Evolutionary conservation across 2,329 filamentous ascomycete genomes (phyloP).

Genomic region (Fusarium pininemorale): DNA sequence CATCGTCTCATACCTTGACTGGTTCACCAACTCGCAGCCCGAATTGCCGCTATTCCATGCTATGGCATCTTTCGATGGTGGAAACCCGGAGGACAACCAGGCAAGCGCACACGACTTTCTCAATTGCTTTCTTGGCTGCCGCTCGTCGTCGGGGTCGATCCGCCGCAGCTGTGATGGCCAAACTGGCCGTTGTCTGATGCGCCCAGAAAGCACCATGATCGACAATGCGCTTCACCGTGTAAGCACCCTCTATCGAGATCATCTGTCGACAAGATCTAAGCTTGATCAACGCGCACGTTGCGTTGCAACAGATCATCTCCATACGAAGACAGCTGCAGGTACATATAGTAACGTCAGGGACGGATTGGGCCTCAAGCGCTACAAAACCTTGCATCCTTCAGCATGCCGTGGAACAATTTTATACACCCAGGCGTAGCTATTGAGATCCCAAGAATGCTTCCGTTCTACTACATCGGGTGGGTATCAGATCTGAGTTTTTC

Average conservation of each 20-base stretch:
- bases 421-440: not conserved
- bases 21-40: not conserved
- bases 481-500: too few species aligned
- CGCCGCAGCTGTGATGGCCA: not conserved
- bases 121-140: not conserved
- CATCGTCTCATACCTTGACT: not conserved
- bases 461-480: too few species aligned
- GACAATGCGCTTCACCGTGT: not conserved
- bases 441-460: too few species aligned
- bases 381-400: not conserved
- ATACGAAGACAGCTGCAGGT: not conserved
- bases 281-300: not conserved
- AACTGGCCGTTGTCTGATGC: accelerated
- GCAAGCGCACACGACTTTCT: too few species aligned
- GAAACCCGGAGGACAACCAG: too few species aligned
- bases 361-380: not conserved
- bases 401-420: not conserved
- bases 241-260: not conserved
- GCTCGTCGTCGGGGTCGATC: not conserved
- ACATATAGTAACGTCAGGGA: not conserved
- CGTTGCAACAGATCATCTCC: not conserved
- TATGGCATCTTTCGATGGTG: not conserved
- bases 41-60: not conserved
- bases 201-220: not conserved
- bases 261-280: not conserved